A percentile compares a stretch with the other conserved stretches of the same genome.
Conservation (phyloP, 1,139 yeast genomes). For the Blastobotrys petasosporus region DNA sequence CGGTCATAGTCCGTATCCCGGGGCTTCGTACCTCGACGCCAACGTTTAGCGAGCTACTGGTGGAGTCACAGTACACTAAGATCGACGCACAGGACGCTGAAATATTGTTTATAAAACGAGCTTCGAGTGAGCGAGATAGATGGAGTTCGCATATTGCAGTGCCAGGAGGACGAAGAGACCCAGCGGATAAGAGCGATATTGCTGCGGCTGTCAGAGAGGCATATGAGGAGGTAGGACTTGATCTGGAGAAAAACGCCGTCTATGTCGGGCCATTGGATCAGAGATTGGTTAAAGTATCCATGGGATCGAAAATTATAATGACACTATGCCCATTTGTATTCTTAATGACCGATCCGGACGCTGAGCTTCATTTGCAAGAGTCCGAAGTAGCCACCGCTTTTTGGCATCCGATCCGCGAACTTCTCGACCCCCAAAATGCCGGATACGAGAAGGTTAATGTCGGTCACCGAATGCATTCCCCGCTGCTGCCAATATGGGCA, state of each 20-base stretch:
- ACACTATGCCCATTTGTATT: conserved; percentile 36
- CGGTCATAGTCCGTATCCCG: conserved; percentile 23
- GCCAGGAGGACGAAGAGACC: conserved; percentile 39
- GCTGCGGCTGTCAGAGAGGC: conserved; percentile 37
- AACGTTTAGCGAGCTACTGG: too few species aligned
- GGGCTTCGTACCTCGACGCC: conserved; percentile 4
- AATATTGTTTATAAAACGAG: conserved; percentile 35
- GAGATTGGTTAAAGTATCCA: conserved; percentile 31
- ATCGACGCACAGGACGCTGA: conserved; percentile 20
- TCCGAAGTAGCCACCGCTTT: conserved; percentile 37
- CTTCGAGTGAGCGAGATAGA: conserved; percentile 33
- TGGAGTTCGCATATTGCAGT: conserved; percentile 41
- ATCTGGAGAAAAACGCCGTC: conserved; percentile 24
- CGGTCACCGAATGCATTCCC: conserved; percentile 23
- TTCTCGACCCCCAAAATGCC: conserved; percentile 21
- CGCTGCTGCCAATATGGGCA: conserved; percentile 20
- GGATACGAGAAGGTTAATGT: conserved; percentile 26
- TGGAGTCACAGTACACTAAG: too few species aligned
- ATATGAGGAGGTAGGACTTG: conserved; percentile 37
- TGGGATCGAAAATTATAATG: conserved; percentile 34
- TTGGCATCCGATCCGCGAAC: conserved; percentile 33
- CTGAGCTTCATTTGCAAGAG: conserved; percentile 27
- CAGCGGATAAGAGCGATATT: conserved; percentile 31
- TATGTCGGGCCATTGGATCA: conserved; percentile 35
- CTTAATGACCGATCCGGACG: conserved; percentile 23